Evolutionary conservation across 768 basidiomycete genomes (phyloP), one percentile per base, ranked within the genome.

Genomic region (Ramaria sp.): DNA sequence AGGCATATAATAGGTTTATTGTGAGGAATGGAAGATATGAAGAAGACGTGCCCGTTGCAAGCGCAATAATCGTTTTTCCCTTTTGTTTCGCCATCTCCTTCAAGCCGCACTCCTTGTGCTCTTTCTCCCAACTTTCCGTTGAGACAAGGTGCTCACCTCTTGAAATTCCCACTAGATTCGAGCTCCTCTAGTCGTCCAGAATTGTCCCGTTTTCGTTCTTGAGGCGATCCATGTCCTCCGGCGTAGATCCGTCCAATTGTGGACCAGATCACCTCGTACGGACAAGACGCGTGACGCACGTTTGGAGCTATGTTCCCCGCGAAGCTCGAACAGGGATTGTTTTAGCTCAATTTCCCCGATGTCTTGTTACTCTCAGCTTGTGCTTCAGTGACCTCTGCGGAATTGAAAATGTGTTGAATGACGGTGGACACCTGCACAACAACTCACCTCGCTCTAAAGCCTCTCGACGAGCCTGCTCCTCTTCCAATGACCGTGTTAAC

Each of bases 181-280:
- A 89, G 67, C 13, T 79, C 81, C 59, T 70, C 73, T 52, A 95
- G 62, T 43, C 85, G 70, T 73, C 77, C 58, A 95, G 67, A 18
- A 97, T 69, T 1, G 88, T 90, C 43, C 80, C 78, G 63, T 97
- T 99, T 72, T 99, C 95, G 41, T 68, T 71, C 67, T 78, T 81
- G 32, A 97, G 70, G 20, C 83, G 71, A 36, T 92, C 83, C 70
- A 97, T 74, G 18, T 76, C 82, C 20, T 77, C 83, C 59, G 77
- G 45, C 92, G 75, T 27, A 89, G 69, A 43, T 88, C 87, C 13
- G 78, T 78, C 79, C 90, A 89, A 59, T 82, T 73, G 59, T 83
- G 76, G n/a, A 87, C 88, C 0, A 94, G 94, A 61, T 93, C 94
- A 43, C 85, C 81, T 7, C 67, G 68, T 59, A 94, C 66, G 48